phyloP scores from a whole-genome alignment of 148 eudicot species.

The Camellia granthamiana region DNA sequence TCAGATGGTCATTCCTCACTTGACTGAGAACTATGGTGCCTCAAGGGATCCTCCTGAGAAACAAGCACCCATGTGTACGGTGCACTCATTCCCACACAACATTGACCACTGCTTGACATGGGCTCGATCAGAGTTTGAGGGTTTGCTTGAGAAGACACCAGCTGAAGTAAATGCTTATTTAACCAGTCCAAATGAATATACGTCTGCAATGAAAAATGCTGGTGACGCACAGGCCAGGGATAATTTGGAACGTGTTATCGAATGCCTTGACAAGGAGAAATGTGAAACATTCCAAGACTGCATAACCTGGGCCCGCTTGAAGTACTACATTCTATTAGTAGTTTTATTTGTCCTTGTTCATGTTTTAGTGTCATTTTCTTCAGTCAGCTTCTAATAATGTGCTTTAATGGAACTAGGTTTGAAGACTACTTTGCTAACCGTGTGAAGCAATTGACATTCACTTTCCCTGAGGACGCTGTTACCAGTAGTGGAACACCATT shows the following conservation, averaged over 20 bases:
- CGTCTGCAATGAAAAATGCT: constrained; percentile 68
- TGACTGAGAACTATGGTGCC: constrained; percentile 94
- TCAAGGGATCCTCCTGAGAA: constrained; percentile 97
- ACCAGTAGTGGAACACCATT: constrained; percentile 89
- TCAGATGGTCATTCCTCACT: constrained; percentile 90
- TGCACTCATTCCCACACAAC: constrained; percentile 89
- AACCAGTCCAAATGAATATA: constrained; percentile 62
- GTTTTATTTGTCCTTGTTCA: not conserved
- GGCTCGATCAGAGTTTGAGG: constrained; percentile 93
- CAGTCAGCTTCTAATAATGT: not conserved
- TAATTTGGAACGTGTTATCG: constrained; percentile 67
- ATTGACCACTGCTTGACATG: constrained; percentile 95
- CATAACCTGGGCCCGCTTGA: constrained; percentile 75
- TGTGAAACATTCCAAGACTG: constrained; percentile 85
- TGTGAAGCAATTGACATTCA: constrained; percentile 78
- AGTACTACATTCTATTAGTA: constrained; percentile 32
- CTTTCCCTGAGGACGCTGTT: constrained; percentile 86
- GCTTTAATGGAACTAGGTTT: constrained; percentile 43
- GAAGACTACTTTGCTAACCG: constrained; percentile 83
- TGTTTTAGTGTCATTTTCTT: not conserved
- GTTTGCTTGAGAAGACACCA: constrained; percentile 85
- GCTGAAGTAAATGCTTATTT: constrained; percentile 86
- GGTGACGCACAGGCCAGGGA: constrained; percentile 93
- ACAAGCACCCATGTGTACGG: constrained; percentile 96
- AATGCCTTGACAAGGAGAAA: constrained; percentile 73